phyloP scores from a whole-genome alignment of 371 early-diverging fungal genomes.

The Mucor piriformis region DNA sequence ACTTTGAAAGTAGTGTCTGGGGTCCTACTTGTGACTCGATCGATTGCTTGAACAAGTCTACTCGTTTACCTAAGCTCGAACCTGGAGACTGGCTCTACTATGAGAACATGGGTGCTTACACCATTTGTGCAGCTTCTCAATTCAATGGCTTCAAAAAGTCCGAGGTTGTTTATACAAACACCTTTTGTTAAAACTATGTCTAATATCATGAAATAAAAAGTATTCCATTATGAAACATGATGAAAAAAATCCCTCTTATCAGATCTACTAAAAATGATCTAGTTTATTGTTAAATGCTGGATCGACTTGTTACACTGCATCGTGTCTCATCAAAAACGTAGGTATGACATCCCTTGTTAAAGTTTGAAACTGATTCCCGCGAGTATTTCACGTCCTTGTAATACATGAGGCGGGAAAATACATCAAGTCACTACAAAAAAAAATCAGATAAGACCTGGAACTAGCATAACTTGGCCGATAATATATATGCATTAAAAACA shows the following conservation, averaged over 20 bases:
- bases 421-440: no score
- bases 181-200: conserved; percentile 45
- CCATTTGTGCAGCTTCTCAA: conserved; percentile 83
- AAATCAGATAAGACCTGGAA: no score
- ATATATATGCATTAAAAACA: no score
- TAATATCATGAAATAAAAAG: no score
- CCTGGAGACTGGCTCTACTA: conserved; percentile 97
- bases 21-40: conserved; percentile 99
- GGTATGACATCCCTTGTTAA: neutral
- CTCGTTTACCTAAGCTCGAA: conserved; percentile 79
- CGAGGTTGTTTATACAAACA: conserved; percentile 86
- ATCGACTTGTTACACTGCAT: neutral
- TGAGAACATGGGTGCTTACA: conserved; percentile 97
- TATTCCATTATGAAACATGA: neutral
- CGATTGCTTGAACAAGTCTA: conserved; percentile 83
- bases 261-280: no score
- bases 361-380: no score
- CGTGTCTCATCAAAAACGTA: neutral
- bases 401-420: no score
- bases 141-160: conserved; percentile 93
- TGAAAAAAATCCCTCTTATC: neutral
- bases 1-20: conserved; percentile 83
- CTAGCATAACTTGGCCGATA: no score
- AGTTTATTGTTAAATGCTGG: neutral
- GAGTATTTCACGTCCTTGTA: no score